Evolutionary conservation across 129 eudicot genomes (phyloP).

Genomic region (Smallanthus sonchifolius): DNA sequence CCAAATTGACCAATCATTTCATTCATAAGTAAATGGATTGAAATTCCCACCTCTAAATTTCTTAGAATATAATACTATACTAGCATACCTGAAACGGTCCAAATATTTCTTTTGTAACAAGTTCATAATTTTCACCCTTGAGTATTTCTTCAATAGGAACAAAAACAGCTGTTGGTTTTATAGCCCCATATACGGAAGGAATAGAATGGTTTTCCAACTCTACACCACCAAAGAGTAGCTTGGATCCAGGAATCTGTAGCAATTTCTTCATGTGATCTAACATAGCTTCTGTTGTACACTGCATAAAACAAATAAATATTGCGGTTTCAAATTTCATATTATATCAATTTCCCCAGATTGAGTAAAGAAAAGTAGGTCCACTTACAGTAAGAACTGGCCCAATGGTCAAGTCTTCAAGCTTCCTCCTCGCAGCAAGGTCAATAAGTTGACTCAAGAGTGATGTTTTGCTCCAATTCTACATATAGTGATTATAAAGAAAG

Average conservation of each 20-base stretch:
- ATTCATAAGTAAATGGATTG: not conserved
- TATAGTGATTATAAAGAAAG: not conserved
- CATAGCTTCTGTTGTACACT: conserved; percentile 90
- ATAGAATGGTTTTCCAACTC: conserved; percentile 73
- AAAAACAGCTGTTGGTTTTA: conserved; percentile 88
- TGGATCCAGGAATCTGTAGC: conserved; percentile 84
- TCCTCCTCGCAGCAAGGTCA: conserved; percentile 89
- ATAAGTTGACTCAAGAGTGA: conserved; percentile 57
- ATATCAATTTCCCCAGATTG: not conserved
- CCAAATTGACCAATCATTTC: not conserved
- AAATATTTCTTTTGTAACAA: conserved; percentile 84
- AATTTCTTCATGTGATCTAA: conserved; percentile 64
- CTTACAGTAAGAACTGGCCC: conserved; percentile 97
- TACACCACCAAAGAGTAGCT: conserved; percentile 89
- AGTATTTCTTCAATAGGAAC: conserved; percentile 89
- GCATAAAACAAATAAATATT: conserved; percentile 11
- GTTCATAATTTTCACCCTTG: conserved; percentile 64
- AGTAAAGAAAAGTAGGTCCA: not conserved
- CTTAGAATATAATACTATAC: not conserved
- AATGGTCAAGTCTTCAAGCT: conserved; percentile 83
- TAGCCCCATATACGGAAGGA: conserved; percentile 85
- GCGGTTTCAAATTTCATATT: not conserved
- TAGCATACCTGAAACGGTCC: conserved; percentile 92
- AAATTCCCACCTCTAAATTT: not conserved
- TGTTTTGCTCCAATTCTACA: conserved; percentile 82